Conservation (phyloP, 2,329 filamentous ascomycete species). For the Chrysosporium queenslandicum region DNA sequence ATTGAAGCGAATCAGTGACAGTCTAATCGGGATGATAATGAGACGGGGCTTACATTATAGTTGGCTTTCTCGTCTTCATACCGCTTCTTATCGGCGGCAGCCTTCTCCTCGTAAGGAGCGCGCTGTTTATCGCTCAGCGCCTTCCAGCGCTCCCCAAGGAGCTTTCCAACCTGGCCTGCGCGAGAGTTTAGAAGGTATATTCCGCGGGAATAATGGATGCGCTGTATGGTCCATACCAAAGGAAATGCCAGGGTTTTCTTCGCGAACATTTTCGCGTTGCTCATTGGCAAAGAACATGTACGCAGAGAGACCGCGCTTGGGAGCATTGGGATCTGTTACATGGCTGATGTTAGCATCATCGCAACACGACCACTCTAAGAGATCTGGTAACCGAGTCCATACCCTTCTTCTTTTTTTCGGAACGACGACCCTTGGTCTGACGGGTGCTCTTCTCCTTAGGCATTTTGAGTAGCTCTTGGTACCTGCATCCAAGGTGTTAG, state of each 20-base stretch:
- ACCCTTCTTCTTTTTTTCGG: slow-evolving; percentile 66
- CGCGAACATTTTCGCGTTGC: slow-evolving; percentile 93
- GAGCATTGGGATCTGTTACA: slow-evolving; percentile 76
- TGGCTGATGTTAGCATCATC: not conserved
- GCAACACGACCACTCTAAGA: not conserved
- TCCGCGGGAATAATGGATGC: not conserved
- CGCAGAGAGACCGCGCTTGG: slow-evolving; percentile 97
- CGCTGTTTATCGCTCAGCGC: slow-evolving; percentile 86
- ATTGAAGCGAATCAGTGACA: not conserved
- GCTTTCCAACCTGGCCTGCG: slow-evolving; percentile 86
- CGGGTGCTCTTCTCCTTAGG: slow-evolving; percentile 58
- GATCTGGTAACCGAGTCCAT: slow-evolving; percentile 22
- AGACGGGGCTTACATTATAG: slow-evolving; percentile 61
- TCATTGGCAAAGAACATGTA: slow-evolving; percentile 99
- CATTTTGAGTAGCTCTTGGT: slow-evolving; percentile 40
- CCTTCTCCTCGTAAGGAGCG: slow-evolving; percentile 90
- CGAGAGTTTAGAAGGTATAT: not conserved
- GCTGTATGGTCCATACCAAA: slow-evolving; percentile 54
- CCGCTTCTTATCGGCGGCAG: slow-evolving; percentile 93
- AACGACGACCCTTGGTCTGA: slow-evolving; percentile 50
- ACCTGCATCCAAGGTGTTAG: not conserved
- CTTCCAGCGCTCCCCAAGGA: slow-evolving; percentile 99
- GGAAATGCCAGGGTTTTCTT: slow-evolving; percentile 94
- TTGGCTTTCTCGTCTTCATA: slow-evolving; percentile 96
- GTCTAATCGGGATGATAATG: not conserved